A percentile compares a stretch with the other conserved stretches of the same genome.
Evolutionary conservation across 164 flowering plant genomes (phyloP).

Genomic region (Kalanchoe fedtschenkoi): DNA sequence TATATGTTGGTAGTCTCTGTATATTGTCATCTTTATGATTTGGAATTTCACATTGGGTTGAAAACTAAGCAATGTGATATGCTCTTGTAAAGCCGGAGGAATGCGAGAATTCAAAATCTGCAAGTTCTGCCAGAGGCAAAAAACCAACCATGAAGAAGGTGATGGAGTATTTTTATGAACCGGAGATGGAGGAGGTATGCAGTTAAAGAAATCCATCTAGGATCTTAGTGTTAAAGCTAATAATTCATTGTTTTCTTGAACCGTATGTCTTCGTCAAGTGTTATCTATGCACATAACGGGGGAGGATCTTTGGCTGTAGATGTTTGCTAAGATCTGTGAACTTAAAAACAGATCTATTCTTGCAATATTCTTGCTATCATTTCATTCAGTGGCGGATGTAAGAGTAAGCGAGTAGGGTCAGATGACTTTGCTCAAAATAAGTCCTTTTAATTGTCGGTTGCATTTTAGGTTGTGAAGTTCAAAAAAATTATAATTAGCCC

Average conservation of each 20-base stretch:
- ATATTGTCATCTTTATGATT: neutral
- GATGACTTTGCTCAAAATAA: too few species aligned
- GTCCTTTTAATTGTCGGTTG: too few species aligned
- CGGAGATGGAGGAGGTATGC: constrained; percentile 96
- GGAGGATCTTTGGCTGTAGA: too few species aligned
- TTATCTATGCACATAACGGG: too few species aligned
- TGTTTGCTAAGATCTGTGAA: too few species aligned
- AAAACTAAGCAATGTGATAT: neutral
- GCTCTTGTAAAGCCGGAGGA: constrained; percentile 52
- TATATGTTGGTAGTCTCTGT: neutral
- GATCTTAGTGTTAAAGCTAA: neutral
- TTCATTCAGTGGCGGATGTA: too few species aligned
- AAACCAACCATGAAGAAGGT: constrained; percentile 54
- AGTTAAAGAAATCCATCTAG: neutral
- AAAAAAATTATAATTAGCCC: too few species aligned
- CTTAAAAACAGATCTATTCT: too few species aligned
- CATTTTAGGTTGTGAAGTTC: too few species aligned
- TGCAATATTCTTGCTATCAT: neutral
- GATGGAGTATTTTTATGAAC: constrained; percentile 96
- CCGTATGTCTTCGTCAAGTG: too few species aligned
- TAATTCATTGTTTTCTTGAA: too few species aligned
- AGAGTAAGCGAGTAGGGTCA: too few species aligned
- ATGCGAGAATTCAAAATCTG: constrained; percentile 43
- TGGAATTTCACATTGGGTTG: neutral
- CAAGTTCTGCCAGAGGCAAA: constrained; percentile 50